phyloP scores from a whole-genome alignment of 2,329 filamentous ascomycete genomes.

The Plenodomus lindquistii region DNA sequence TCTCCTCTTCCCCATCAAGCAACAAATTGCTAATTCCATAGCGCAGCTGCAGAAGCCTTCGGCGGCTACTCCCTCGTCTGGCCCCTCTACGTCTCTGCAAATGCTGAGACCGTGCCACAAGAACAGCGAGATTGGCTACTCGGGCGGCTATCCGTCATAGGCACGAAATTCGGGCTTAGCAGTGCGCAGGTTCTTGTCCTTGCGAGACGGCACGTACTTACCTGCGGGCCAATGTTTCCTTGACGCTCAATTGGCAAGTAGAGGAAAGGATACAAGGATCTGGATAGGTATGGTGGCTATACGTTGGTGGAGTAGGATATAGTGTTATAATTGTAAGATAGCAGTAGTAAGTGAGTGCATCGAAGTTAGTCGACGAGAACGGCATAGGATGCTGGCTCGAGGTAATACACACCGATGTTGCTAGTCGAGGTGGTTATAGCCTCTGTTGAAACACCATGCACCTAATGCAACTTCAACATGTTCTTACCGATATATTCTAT shows the following conservation, averaged over 20 bases:
- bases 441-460: no score
- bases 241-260: conserved; percentile 7
- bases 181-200: conserved; percentile 41
- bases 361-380: no score
- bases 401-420: no score
- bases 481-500: no score
- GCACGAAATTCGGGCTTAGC: conserved; percentile 42
- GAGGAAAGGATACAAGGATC: neutral
- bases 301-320: no score
- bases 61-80: conserved; percentile 48
- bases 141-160: conserved; percentile 42
- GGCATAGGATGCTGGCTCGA: no score
- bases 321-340: no score
- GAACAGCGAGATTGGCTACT: conserved; percentile 44
- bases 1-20: neutral
- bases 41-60: conserved; percentile 42
- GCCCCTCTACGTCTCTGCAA: conserved; percentile 46
- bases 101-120: conserved; percentile 42
- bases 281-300: no score
- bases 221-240: conserved; percentile 43
- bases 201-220: conserved; percentile 41
- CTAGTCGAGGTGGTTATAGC: no score
- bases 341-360: no score
- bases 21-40: conserved; percentile 11
- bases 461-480: no score